phyloP scores from a whole-genome alignment of 2,329 filamentous ascomycete genomes.

The Trichoderma cornu-damae region DNA sequence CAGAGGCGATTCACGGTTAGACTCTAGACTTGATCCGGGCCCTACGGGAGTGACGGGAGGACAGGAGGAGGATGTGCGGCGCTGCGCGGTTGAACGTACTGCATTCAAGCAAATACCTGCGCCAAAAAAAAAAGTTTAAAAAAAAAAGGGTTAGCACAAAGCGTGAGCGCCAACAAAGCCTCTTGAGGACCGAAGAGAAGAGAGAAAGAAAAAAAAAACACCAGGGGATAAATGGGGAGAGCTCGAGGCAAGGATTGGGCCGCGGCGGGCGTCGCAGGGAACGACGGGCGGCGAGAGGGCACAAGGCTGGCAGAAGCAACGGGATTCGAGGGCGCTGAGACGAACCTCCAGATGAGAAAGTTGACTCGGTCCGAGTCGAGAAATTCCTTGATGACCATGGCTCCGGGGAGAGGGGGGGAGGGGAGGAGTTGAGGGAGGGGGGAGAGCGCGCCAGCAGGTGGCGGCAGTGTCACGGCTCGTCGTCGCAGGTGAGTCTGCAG shows the following conservation, averaged over 20 bases:
- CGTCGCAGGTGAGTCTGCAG: constrained; percentile 20
- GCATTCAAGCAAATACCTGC: constrained; percentile 57
- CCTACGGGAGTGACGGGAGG: background rate
- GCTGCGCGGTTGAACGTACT: constrained; percentile 45
- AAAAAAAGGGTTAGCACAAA: constrained; percentile 15
- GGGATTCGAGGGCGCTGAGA: constrained; percentile 24
- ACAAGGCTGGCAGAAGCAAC: constrained; percentile 8
- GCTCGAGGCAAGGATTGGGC: constrained; percentile 3
- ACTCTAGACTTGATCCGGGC: constrained; percentile 12
- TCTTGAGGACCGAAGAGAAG: too few species aligned
- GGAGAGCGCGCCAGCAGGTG: constrained; percentile 29
- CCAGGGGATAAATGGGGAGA: background rate
- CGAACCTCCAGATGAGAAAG: constrained; percentile 67
- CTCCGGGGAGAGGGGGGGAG: constrained; percentile 21
- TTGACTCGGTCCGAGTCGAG: constrained; percentile 64
- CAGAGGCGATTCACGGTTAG: constrained; percentile 27
- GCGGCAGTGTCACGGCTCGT: constrained; percentile 30
- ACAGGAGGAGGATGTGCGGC: background rate
- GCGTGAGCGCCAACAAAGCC: constrained; percentile 21
- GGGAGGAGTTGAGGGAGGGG: constrained; percentile 3
- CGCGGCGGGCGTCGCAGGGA: constrained; percentile 10
- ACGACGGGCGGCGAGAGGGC: constrained; percentile 24
- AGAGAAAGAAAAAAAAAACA: too few species aligned
- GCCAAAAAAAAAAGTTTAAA: too few species aligned
- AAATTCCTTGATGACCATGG: constrained; percentile 54